phyloP scores from a whole-genome alignment of 1,139 yeast genomes.

The Yamadazyma jaroonii region DNA sequence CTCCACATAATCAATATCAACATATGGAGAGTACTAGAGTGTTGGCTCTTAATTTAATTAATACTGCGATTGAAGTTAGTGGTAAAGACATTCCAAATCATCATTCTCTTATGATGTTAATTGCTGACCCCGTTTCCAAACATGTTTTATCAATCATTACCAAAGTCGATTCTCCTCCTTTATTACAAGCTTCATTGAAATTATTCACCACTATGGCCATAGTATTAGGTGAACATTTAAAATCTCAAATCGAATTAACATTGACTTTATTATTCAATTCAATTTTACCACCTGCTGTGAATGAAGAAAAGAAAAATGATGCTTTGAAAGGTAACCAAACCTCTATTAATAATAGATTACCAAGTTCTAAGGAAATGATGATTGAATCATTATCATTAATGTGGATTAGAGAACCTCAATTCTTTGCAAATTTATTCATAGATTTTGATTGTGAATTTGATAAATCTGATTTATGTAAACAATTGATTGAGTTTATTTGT shows the following conservation, averaged over 20 bases:
- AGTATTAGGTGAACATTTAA: constrained; percentile 55
- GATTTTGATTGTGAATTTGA: constrained; percentile 92
- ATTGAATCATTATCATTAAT: constrained; percentile 81
- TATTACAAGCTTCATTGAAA: constrained; percentile 74
- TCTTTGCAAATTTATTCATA: constrained; percentile 74
- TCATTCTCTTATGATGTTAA: constrained; percentile 61
- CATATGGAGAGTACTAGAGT: constrained; percentile 87
- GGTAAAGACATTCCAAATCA: constrained; percentile 68
- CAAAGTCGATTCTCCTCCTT: constrained; percentile 60
- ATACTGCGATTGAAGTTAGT: constrained; percentile 78
- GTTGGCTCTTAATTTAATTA: constrained; percentile 74
- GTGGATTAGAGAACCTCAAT: constrained; percentile 79
- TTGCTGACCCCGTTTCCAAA: constrained; percentile 79
- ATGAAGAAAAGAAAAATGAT: constrained; percentile 17
- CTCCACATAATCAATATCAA: constrained; percentile 79
- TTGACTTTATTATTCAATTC: constrained; percentile 57
- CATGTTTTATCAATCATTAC: constrained; percentile 79
- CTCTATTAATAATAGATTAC: constrained; percentile 25
- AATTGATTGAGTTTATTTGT: constrained; percentile 67
- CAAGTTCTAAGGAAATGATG: constrained; percentile 65
- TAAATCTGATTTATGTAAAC: constrained; percentile 74
- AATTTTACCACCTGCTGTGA: constrained; percentile 37
- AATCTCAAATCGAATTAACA: constrained; percentile 67
- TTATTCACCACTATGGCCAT: constrained; percentile 67
- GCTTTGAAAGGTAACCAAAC: constrained; percentile 26